Conservation (phyloP, 2,329 filamentous ascomycete genomes). For the Epichloe brachyelytri region DNA sequence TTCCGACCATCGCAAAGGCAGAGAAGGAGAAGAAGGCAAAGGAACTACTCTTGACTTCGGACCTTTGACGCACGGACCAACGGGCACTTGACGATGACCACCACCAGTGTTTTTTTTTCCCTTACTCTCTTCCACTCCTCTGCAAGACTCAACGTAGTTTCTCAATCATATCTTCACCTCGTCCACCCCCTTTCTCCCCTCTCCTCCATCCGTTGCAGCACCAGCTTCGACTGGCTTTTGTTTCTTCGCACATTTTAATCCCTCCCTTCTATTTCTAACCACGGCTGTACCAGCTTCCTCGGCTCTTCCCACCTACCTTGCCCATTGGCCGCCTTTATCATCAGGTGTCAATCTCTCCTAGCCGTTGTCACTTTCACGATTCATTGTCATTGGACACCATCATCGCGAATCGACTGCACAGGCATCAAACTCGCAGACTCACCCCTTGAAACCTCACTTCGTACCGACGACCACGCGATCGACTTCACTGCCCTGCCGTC, state of each 20-base stretch:
- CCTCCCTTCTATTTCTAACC: conserved; percentile 3
- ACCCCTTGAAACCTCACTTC: not conserved
- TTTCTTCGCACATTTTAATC: conserved; percentile 5
- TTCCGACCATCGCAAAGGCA: conserved; percentile 6
- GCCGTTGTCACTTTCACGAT: not conserved
- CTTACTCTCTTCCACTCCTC: conserved; percentile 5
- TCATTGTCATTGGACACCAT: not conserved
- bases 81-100: conserved; percentile 9
- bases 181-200: conserved; percentile 5
- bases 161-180: conserved; percentile 4
- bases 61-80: conserved; percentile 8
- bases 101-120: conserved; percentile 7
- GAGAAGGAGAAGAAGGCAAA: not conserved
- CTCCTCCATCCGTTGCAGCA: conserved; percentile 4
- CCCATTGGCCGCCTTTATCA: conserved; percentile 5
- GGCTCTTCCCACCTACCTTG: not conserved
- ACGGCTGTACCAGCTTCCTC: conserved; percentile 1
- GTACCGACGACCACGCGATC: not conserved
- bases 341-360: conserved; percentile 7
- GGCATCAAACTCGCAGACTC: not conserved
- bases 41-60: not conserved
- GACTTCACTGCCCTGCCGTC: not conserved
- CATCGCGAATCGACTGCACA: not conserved
- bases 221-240: conserved; percentile 4
- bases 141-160: conserved; percentile 4